These are phyloP conservation scores for Xerocomellus chrysenteron DNA, from an alignment of 768 basidiomycete genomes.

Conservation along the genomic window DNA sequence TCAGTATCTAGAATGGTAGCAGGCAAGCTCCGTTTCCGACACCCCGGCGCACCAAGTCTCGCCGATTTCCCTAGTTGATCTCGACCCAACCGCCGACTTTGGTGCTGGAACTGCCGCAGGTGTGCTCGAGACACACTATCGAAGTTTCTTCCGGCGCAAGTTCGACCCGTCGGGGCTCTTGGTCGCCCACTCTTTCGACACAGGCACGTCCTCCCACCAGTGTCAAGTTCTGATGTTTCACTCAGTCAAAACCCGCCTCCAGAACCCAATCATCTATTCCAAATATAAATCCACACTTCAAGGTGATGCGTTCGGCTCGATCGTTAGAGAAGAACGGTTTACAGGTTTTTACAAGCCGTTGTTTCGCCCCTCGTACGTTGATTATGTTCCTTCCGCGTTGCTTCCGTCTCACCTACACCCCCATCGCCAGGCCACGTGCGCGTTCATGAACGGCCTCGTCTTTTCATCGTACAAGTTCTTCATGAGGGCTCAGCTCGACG, in stretches of 20 bases:
- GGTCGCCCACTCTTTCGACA: conserved; percentile 80
- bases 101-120: conserved; percentile 73
- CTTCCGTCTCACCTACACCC: neutral
- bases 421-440: conserved; percentile 54
- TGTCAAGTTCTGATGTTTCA: neutral
- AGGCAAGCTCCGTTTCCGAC: conserved; percentile 10
- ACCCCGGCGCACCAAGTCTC: neutral
- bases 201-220: conserved; percentile 36
- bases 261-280: conserved; percentile 55
- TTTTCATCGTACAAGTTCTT: conserved; percentile 85
- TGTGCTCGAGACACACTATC: conserved; percentile 8
- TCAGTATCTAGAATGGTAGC: conserved; percentile 16
- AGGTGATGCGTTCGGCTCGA: conserved; percentile 59
- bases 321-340: conserved; percentile 68
- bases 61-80: conserved; percentile 20
- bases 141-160: too few relatives aligned
- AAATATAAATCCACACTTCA: conserved; percentile 59
- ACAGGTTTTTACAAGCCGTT: conserved; percentile 70
- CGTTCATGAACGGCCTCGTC: conserved; percentile 81
- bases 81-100: conserved; percentile 73
- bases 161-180: conserved; percentile 42
- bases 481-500: conserved; percentile 61
- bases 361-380: conserved; percentile 71
- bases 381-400: neutral
- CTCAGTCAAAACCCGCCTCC: conserved; percentile 78